Evolutionary conservation across 495 filamentous ascomycete species (phyloP).

Genomic region (Rostrohypoxylon terebratum): DNA sequence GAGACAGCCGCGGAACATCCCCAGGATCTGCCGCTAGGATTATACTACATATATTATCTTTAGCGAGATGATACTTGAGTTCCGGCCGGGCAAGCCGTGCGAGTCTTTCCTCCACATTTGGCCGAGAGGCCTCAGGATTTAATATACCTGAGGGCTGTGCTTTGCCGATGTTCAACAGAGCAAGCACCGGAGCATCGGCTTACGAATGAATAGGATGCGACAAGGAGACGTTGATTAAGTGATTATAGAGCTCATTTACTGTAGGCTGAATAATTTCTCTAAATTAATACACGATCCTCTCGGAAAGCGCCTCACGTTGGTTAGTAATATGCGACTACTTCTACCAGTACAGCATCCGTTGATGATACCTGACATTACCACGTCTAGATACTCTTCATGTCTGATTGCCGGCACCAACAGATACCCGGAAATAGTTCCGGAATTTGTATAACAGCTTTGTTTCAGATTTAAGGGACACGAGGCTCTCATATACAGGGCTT

Average conservation of each 20-base stretch:
- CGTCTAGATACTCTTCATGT: background rate
- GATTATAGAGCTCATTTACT: too few species aligned
- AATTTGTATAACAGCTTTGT: background rate
- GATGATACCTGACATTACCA: background rate
- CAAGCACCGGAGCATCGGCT: background rate
- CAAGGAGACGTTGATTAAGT: background rate
- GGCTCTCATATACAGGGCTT: background rate
- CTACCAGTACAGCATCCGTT: background rate
- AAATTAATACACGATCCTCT: background rate
- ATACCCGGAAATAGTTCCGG: background rate
- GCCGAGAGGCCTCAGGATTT: background rate
- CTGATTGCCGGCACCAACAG: background rate
- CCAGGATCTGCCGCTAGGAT: background rate
- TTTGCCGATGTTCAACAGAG: background rate
- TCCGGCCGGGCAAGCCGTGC: background rate
- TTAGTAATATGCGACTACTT: background rate
- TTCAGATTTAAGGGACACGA: background rate
- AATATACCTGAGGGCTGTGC: background rate
- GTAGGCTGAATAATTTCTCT: background rate
- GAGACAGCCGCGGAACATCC: background rate
- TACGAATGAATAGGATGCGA: background rate
- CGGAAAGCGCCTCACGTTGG: background rate
- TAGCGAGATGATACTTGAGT: background rate
- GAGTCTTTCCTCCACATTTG: background rate
- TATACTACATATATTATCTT: background rate